Base-by-base conservation (phyloP, 768 basidiomycete genomes). In the Rhizopogon vesiculosus region DNA sequence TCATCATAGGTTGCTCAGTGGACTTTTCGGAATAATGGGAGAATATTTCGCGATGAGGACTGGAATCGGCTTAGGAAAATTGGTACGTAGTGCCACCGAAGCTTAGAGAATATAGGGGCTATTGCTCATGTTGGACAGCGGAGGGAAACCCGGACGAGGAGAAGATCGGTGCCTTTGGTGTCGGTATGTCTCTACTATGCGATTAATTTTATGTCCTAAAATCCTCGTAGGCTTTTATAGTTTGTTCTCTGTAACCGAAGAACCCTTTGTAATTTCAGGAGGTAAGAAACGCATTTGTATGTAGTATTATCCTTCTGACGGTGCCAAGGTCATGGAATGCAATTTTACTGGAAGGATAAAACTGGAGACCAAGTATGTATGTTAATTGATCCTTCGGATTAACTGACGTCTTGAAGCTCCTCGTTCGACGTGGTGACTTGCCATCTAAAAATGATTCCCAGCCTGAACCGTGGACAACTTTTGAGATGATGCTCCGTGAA, bases 91-190 rank as follows among this genome's bases (percentile, higher is more conserved):
- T 16, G 2, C 33, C 9, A 18, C 2, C 43, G 18, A 42, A 5
- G 16, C 41, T 46, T 51, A 12, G 19, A 6, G 22, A 7, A 1
- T 1, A 48, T 59, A 16, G 22, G 22, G 6, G 13, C 29, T 25
- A 22, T 42, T 42, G 43, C 8, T 33, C 41, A 55, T 38, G 2
- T 35, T 19, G 25, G 15, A 53, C 61, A 85, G 95, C 94, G 9
- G 89, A 93, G 63, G 94, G 95, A 0, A 97, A 98, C 66, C 94
- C 94, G 0, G 90, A 94, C 61, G 91, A 95, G 68, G 85, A 89
- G 69, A 94, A 93, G 75, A 93, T 98, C 45, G 95, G 96, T 13
- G 93, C 93, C n/a, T 93, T 93, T 61, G 91, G 90, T 55, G 89
- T 91, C n/a, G 87, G 87, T 82, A 56, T 54, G 81, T 54, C 22